A percentile compares a stretch with the other conserved stretches of the same genome.
Evolutionary conservation across 169 alveolate genomes (phyloP).

Genomic region (Cryptosporidium baileyi): DNA sequence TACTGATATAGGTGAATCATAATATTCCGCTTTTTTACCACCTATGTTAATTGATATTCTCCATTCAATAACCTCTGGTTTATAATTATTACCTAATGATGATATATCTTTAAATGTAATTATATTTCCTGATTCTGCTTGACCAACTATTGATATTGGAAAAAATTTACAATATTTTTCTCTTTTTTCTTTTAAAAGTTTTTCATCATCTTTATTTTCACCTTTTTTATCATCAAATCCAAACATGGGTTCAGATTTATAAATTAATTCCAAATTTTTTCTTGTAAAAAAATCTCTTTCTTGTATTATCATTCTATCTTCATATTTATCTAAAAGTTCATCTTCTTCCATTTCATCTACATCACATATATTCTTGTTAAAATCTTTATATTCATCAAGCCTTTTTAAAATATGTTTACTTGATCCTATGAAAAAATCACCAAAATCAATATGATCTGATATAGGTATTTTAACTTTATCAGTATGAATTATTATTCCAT

Average conservation of each 20-base stretch:
- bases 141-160: constrained; percentile 38
- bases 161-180: constrained; percentile 52
- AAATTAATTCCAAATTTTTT: constrained; percentile 1
- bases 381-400: constrained; percentile 18
- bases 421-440: constrained; percentile 34
- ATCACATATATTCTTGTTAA: background rate
- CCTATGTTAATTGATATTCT: constrained; percentile 48
- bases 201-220: background rate
- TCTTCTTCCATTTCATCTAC: constrained; percentile 24
- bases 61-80: constrained; percentile 65
- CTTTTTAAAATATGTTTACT: constrained; percentile 26
- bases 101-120: constrained; percentile 58
- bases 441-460: constrained; percentile 32
- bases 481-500: constrained; percentile 21
- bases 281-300: constrained; percentile 64
- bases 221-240: background rate
- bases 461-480: constrained; percentile 53
- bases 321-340: constrained; percentile 17
- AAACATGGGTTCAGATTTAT: background rate
- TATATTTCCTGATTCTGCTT: constrained; percentile 22
- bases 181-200: background rate
- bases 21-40: constrained; percentile 6
- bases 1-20: constrained; percentile 31
- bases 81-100: constrained; percentile 19
- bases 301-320: constrained; percentile 15